Conservation (phyloP, 2,329 filamentous ascomycete species). For the Aspergillus sp. region DNA sequence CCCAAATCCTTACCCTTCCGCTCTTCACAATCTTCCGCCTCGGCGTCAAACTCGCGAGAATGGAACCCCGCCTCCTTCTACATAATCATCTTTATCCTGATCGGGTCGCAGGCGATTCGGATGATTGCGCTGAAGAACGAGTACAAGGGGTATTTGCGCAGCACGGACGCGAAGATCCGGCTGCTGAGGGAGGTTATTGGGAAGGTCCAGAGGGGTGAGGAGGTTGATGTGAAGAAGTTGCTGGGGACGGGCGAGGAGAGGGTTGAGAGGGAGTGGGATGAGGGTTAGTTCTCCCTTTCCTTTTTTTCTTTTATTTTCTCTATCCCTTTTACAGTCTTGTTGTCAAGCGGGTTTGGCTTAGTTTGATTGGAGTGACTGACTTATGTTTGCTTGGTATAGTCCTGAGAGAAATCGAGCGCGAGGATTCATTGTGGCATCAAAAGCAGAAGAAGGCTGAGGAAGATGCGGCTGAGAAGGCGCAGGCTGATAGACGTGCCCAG, state of each 20-base stretch:
- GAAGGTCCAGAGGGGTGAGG: constrained; percentile 47
- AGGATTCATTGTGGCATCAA: constrained; percentile 40
- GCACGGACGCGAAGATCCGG: constrained; percentile 75
- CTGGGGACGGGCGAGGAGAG: constrained; percentile 75
- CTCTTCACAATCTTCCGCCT: constrained; percentile 4
- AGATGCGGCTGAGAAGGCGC: constrained; percentile 24
- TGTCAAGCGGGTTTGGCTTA: too few species aligned
- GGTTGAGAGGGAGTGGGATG: constrained; percentile 83
- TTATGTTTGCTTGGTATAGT: constrained; percentile 29
- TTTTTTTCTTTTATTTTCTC: background rate
- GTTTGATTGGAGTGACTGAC: constrained; percentile 1
- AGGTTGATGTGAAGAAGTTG: constrained; percentile 79
- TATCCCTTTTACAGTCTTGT: too few species aligned
- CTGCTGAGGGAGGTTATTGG: constrained; percentile 66
- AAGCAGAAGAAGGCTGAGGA: constrained; percentile 18
- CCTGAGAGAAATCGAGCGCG: constrained; percentile 40
- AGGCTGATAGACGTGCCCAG: constrained; percentile 18
- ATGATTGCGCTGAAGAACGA: constrained; percentile 80
- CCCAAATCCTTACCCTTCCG: constrained; percentile 18
- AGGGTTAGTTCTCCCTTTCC: constrained; percentile 56
- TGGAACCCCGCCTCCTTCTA: constrained; percentile 84
- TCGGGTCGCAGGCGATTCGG: constrained; percentile 94
- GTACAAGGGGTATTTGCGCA: constrained; percentile 68
- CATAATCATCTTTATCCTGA: constrained; percentile 77
- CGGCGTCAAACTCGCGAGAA: constrained; percentile 53